These are phyloP conservation scores for Nothophytophthora sp. DNA, from an alignment of 352 stramenopile genomes.

Conservation along the genomic window DNA sequence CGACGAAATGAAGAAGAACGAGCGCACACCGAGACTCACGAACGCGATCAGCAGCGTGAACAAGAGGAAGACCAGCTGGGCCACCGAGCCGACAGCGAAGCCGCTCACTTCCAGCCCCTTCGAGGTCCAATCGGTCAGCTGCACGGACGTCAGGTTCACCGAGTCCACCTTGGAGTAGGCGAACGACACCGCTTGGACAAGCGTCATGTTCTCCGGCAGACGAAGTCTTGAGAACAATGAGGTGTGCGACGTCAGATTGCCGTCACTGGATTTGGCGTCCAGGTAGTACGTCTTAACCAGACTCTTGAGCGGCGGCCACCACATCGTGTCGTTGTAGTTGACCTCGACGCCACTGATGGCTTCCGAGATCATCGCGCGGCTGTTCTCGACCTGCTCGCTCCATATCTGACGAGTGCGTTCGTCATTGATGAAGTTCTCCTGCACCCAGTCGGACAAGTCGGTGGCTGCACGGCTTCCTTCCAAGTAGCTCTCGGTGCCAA, in stretches of 20 bases:
- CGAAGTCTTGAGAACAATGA: slow-evolving; percentile 57
- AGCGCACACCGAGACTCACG: slow-evolving; percentile 81
- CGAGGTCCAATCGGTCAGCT: slow-evolving; percentile 86
- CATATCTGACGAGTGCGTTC: slow-evolving; percentile 80
- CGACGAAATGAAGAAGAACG: slow-evolving; percentile 89
- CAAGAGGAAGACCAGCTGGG: slow-evolving; percentile 78
- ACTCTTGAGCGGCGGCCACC: slow-evolving; percentile 83
- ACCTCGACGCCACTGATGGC: slow-evolving; percentile 79
- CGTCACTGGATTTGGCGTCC: slow-evolving; percentile 60
- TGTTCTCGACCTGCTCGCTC: slow-evolving; percentile 84
- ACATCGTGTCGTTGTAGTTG: slow-evolving; percentile 91
- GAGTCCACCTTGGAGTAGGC: slow-evolving; percentile 86
- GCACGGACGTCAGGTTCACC: slow-evolving; percentile 83
- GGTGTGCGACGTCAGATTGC: slow-evolving; percentile 44
- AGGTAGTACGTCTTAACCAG: slow-evolving; percentile 86
- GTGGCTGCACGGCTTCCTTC: slow-evolving; percentile 80
- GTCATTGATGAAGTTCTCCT: slow-evolving; percentile 89
- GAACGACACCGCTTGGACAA: slow-evolving; percentile 69
- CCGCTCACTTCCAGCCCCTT: slow-evolving; percentile 84
- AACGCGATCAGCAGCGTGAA: slow-evolving; percentile 85
- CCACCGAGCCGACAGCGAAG: slow-evolving; percentile 79
- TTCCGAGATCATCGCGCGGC: slow-evolving; percentile 78
- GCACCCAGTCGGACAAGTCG: slow-evolving; percentile 77
- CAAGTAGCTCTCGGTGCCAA: slow-evolving; percentile 86
- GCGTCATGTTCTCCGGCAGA: slow-evolving; percentile 83